These are phyloP conservation scores for Candida namnaoensis DNA, from an alignment of 805 yeast species.

Conservation along the genomic window DNA sequence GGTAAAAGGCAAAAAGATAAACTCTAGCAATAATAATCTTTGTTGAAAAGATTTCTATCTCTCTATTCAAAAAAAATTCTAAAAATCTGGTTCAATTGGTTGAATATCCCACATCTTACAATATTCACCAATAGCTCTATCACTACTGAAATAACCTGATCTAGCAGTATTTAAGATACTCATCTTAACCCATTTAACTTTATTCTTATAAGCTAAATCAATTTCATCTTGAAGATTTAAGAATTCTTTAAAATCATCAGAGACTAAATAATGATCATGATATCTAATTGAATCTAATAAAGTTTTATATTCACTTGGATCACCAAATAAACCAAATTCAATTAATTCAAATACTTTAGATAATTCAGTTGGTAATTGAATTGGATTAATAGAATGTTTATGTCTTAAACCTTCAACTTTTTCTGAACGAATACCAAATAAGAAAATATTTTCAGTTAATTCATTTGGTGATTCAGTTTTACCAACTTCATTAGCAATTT, in stretches of 20 bases:
- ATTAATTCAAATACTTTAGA: slow-evolving; percentile 55
- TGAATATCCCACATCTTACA: slow-evolving; percentile 95
- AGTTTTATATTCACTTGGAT: slow-evolving; percentile 52
- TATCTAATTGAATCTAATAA: slow-evolving; percentile 60
- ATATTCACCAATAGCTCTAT: slow-evolving; percentile 85
- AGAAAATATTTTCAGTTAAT: slow-evolving; percentile 62
- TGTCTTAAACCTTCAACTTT: slow-evolving; percentile 81
- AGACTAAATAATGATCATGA: slow-evolving; percentile 79
- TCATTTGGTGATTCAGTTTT: slow-evolving; percentile 25
- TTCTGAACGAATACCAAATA: slow-evolving; percentile 87
- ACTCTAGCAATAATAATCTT: too few species aligned
- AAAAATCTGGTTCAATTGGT: slow-evolving; percentile 30
- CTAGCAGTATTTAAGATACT: slow-evolving; percentile 76
- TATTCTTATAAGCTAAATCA: slow-evolving; percentile 62
- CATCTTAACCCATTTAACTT: slow-evolving; percentile 69
- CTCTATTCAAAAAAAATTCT: too few species aligned
- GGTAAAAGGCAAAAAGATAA: too few species aligned
- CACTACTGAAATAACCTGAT: slow-evolving; percentile 89
- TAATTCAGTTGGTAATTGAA: slow-evolving; percentile 51
- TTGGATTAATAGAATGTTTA: slow-evolving; percentile 51
- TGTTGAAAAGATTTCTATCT: too few species aligned
- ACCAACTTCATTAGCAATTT: slow-evolving; percentile 88
- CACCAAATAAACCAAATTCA: slow-evolving; percentile 66
- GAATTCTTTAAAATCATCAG: slow-evolving; percentile 85
- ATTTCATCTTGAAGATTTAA: slow-evolving; percentile 72